phyloP scores from a whole-genome alignment of 768 basidiomycete genomes.

The Cubamyces sp. region DNA sequence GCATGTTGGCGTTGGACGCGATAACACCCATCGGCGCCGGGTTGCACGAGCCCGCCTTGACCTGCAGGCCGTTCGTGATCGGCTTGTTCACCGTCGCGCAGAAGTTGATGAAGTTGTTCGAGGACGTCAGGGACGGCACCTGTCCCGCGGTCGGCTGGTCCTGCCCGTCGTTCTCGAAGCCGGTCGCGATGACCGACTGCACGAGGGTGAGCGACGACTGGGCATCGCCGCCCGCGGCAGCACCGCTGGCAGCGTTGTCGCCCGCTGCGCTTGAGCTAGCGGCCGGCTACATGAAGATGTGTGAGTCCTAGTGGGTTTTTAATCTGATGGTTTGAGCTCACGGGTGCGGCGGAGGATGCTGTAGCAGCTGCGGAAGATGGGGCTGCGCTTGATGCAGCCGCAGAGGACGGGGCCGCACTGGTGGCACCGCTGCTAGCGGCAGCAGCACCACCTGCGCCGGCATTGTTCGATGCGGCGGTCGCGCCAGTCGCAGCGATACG shows the following conservation, averaged over 20 bases:
- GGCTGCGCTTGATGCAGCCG: constrained; percentile 3
- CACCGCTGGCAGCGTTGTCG: constrained; percentile 14
- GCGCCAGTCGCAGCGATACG: constrained; percentile 48
- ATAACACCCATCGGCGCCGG: constrained; percentile 65
- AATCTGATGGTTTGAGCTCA: not conserved
- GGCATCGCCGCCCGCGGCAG: constrained; percentile 34
- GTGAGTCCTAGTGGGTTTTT: not conserved
- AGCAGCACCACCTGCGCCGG: constrained; percentile 20
- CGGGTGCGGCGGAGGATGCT: constrained; percentile 25
- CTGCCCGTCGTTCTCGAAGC: constrained; percentile 59
- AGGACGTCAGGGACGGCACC: constrained; percentile 60
- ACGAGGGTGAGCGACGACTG: constrained; percentile 52
- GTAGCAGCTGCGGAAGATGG: constrained; percentile 11
- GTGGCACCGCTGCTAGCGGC: constrained; percentile 3
- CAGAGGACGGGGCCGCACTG: not conserved
- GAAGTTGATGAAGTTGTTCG: constrained; percentile 77
- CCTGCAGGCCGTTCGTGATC: constrained; percentile 64
- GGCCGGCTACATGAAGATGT: not conserved
- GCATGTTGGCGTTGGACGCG: constrained; percentile 52
- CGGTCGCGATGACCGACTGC: constrained; percentile 53
- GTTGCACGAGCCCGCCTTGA: constrained; percentile 59
- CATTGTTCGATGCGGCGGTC: constrained; percentile 9
- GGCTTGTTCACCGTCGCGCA: constrained; percentile 54
- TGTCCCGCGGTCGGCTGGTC: constrained; percentile 44
- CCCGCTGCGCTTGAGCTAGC: constrained; percentile 18